These are phyloP conservation scores for Picea sitchensis DNA, from an alignment of 75 land plant genomes.

Conservation along the genomic window DNA sequence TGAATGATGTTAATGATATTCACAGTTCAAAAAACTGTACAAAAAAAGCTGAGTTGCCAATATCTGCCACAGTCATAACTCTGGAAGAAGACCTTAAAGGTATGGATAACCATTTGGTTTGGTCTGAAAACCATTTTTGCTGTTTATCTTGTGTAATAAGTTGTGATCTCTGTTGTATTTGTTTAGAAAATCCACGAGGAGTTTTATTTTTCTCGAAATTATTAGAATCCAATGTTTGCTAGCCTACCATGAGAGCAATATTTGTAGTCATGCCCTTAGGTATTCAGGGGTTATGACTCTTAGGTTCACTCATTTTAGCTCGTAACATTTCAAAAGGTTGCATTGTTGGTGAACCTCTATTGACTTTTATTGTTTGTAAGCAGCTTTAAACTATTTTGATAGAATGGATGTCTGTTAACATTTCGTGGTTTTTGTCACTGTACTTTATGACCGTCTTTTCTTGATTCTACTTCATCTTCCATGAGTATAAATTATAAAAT, in stretches of 20 bases:
- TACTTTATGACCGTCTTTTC: background rate
- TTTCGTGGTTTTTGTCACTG: background rate
- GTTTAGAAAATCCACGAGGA: background rate
- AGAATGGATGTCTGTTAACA: too few species aligned
- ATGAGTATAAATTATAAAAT: background rate
- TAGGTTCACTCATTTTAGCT: background rate
- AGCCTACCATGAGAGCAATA: background rate
- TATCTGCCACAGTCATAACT: background rate
- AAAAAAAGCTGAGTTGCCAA: background rate
- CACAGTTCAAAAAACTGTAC: conserved; percentile 2
- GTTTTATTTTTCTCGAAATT: background rate
- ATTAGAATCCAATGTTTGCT: background rate
- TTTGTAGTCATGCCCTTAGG: background rate
- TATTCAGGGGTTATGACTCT: background rate
- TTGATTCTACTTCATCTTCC: background rate
- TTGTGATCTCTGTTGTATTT: background rate
- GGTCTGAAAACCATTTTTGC: background rate
- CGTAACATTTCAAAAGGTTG: background rate
- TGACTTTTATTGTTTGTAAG: background rate
- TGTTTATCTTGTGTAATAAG: background rate
- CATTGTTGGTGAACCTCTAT: background rate
- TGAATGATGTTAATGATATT: background rate
- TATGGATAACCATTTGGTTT: background rate
- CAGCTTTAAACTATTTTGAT: too few species aligned
- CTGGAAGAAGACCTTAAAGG: conserved; percentile 8